Percentiles rank a stretch among this genome's conserved stretches.
Evolutionary conservation across 75 land plant genomes (phyloP).

Genomic region (Pinus albicaulis): DNA sequence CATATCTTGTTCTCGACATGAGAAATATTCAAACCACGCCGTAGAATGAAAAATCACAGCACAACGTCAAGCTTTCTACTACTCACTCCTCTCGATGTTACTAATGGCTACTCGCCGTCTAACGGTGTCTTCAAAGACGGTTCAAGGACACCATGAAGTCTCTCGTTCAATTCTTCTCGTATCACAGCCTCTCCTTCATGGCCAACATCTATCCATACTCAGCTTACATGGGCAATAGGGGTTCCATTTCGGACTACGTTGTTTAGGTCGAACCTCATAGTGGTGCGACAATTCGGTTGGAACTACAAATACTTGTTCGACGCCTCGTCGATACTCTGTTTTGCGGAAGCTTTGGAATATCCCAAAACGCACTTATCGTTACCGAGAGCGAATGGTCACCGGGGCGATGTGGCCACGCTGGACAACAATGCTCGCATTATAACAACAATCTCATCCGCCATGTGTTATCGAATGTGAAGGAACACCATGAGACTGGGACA

Average conservation of each 20-base stretch:
- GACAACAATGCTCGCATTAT: constrained; percentile 50
- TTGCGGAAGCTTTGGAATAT: constrained; percentile 20
- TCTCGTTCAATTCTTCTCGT: constrained; percentile 13
- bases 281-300: constrained; percentile 12
- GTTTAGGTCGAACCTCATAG: constrained; percentile 4
- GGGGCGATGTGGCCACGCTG: constrained; percentile 21
- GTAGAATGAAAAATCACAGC: constrained; percentile 2
- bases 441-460: constrained; percentile 48
- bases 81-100: constrained; percentile 10
- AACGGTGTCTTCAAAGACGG: constrained; percentile 16
- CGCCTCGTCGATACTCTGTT: constrained; percentile 35
- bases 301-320: constrained; percentile 36
- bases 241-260: constrained; percentile 15
- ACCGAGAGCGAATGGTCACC: constrained; percentile 63
- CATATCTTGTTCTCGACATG: constrained; percentile 32
- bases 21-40: constrained; percentile 16
- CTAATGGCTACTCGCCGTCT: constrained; percentile 30
- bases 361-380: constrained; percentile 16
- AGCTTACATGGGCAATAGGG: constrained; percentile 15
- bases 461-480: constrained; percentile 47
- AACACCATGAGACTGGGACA: constrained; percentile 46
- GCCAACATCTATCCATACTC: constrained; percentile 48
- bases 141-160: constrained; percentile 1
- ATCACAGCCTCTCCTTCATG: constrained; percentile 24
- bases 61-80: constrained; percentile 32